Evolutionary conservation across 352 stramenopile species (phyloP), one percentile per base, ranked within the genome.

Genomic region (Thraustochytrium striatum): DNA sequence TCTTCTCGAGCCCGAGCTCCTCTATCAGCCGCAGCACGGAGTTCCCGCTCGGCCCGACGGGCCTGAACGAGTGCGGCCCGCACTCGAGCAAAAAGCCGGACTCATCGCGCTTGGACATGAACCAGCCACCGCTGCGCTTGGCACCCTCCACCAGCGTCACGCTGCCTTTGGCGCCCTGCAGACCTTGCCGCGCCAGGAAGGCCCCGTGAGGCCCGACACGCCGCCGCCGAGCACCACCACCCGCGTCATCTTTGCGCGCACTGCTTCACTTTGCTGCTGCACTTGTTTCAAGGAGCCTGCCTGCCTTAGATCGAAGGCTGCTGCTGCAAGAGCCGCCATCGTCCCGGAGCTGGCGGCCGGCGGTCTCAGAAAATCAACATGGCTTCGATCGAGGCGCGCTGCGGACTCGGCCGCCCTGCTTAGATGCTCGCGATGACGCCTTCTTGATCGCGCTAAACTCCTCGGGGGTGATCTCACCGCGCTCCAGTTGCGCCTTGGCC

Each of bases 1-100:
- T 69, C 2, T 81, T 33, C 65, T 93, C 81, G 8, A 95, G 83
- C 11, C 85, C 41, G 16, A 95, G 85, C 72, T 93, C 79, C 82
- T 94, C 89, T 32, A 94, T 87, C 16, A 95, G 85, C 1, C 87
- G 87, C 75, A 95, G 82, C 84, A 93, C 92, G 82, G 93, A 88
- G 50, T 89, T 84, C 32, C 90, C 90, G 47, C 92, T 94, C 72
- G 88, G 88, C 47, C 70, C 70, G 16, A 88, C 92, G 32, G 90
- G 90, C 0, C 90, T 88, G 59, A 95, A 94, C 61, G 89, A 89
- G 68, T 90, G 84, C 50, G 90, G 90, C 0, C 90, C 90, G 70
- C 91, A 86, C 80, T 95, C 90, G 72, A 95, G 93, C 21, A 93
- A 58, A 53, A 92, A 92, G 13, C 81, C 85, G n/a, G 86, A 80